Base-by-base conservation (phyloP, 1,284 basidiomycete genomes). In the Ceratobasidium sp. region DNA sequence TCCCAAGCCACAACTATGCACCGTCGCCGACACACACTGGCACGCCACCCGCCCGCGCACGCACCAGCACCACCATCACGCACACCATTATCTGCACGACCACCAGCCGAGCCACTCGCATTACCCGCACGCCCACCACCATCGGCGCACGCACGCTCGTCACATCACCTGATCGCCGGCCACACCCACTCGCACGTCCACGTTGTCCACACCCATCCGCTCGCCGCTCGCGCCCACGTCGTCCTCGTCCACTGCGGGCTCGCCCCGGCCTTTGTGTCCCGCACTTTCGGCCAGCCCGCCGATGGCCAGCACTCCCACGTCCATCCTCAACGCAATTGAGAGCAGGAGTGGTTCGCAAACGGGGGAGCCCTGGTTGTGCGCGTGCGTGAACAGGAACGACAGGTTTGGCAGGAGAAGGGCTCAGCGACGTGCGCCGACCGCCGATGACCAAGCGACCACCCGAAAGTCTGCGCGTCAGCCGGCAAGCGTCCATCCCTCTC, bases 151-250 rank as follows among this genome's bases (percentile, higher is more conserved):
- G 11, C 65, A 66, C n/a, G 64, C 19, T 22, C 64, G 49, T 22
- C 65, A 49, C 22, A 56, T 37, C 68, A 70, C 25, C 68, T 54
- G 40, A 34, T 32, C 37, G 15, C 22, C 13, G 49, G 49, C 29
- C 65, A 49, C 22, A 25, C 65, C 29, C 70, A 73, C 57, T 49
- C 56, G 8, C 70, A 73, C 46, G 70, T 73, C 9, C 70, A 73
- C 57, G 70, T 73, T 25, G 62, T 73, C 3, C 70, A 73, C 57
- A 49, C 17, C 57, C 70, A 73, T 29, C 57, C 64, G 43, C 37
- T 57, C 43, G 22, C 70, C 11, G 9, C 56, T 29, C 25, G 25
- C 25, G 25, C 25, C 25, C 25, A 29, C 25, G 25, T 29, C 25
- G 25, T 29, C 25, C 25, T 29, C 25, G 25, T 29, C 25, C 25